A percentile compares a stretch with the other conserved stretches of the same genome.
phyloP scores from a whole-genome alignment of 1,284 basidiomycete species.

The Macrocybe sp. region DNA sequence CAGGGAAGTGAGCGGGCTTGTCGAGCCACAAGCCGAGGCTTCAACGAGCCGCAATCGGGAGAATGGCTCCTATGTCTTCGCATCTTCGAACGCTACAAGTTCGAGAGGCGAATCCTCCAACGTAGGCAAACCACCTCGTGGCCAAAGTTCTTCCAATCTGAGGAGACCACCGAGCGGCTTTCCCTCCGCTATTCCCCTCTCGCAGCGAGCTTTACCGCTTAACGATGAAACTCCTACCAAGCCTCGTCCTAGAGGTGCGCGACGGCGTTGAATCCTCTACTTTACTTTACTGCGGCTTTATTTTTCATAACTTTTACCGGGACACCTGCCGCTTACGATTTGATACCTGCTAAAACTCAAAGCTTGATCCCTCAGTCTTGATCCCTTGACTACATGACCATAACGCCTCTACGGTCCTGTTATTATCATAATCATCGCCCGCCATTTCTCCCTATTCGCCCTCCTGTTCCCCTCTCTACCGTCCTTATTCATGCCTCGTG shows the following conservation, averaged over 20 bases:
- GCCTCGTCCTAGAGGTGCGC: conserved; percentile 41
- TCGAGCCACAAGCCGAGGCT: conserved; percentile 13
- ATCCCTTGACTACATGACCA: too few species aligned
- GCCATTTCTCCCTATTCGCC: too few species aligned
- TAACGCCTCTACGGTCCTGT: too few species aligned
- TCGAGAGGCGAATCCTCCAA: conserved; percentile 15
- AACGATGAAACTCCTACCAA: conserved; percentile 62
- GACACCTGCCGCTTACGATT: too few species aligned
- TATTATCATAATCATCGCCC: too few species aligned
- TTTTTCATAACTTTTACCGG: background rate
- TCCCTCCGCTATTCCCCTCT: conserved; percentile 5
- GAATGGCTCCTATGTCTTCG: background rate
- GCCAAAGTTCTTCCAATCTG: conserved; percentile 1
- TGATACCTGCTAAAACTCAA: too few species aligned
- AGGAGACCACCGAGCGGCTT: conserved; percentile 7
- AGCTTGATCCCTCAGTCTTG: too few species aligned
- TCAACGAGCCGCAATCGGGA: background rate
- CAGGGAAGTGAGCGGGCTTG: conserved; percentile 14
- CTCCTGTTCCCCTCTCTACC: too few species aligned
- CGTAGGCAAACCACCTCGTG: conserved; percentile 9
- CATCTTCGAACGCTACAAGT: conserved; percentile 21
- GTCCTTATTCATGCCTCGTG: too few species aligned
- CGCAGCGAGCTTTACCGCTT: conserved; percentile 17
- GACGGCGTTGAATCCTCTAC: conserved; percentile 23
- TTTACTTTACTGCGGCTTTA: conserved; percentile 2